Base-by-base conservation (phyloP, 495 filamentous ascomycete genomes). In the Physcia stellaris region DNA sequence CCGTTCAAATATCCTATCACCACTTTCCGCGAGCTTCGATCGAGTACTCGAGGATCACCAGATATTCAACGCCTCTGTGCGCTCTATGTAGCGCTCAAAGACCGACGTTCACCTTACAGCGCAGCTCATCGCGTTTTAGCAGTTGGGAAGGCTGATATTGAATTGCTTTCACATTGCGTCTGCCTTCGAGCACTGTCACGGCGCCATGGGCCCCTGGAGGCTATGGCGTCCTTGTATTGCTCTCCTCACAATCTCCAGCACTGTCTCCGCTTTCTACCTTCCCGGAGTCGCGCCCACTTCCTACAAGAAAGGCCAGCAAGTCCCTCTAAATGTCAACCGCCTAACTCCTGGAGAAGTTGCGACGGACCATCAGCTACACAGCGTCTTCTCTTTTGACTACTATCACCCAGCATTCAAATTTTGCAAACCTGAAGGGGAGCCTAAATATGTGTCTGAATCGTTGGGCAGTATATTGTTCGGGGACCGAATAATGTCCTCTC, bases 391-490 rank as follows among this genome's bases (percentile, higher is more conserved):
- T 4, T 95, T 80, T 63, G 88, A 95, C 62, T 95, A 96, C 68
- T 98, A 98, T 57, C 77, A 88, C 48, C 71, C 73, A 15, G 68
- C 68, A 1, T 92, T 98, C 59, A 75, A 77, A 42, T 94, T 94
- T 62, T 98, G 90, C 60, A 62, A 63, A 30, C 90, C 88, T 1
- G 64, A 79, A 45, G 75, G 67, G 32, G 84, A 82, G 13, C 73
- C 82, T 1, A 59, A 81, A 50, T 66, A 77, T 59, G 73, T 87
- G 2, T 74, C 80, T 24, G 87, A 94, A 62, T 94, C 86, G 24
- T 58, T 98, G 40, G 90, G 90, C 4, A 94, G 87, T 60, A 98
- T 98, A 48, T 54, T 98, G 17, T 98, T 98, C 44, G 90, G 90
- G 6, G 90, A 98, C 60, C 79, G 90, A 32, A 98, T 98, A 55